Percentiles rank a stretch among this genome's conserved stretches.
Evolutionary conservation across 2,329 filamentous ascomycete genomes (phyloP).

Genomic region (Diaporthe vaccinii): DNA sequence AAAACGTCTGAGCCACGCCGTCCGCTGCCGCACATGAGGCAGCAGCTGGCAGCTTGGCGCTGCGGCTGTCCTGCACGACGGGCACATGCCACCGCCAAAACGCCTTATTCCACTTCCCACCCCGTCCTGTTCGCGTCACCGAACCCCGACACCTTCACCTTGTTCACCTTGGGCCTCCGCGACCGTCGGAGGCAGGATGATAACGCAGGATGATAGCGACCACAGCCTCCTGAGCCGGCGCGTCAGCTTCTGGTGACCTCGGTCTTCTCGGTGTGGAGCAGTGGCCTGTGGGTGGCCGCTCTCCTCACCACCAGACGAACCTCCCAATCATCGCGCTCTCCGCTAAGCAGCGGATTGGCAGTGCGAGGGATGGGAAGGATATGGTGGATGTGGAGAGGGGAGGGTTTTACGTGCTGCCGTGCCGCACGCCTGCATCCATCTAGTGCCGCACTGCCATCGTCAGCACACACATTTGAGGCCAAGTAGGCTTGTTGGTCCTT

Average conservation of each 20-base stretch:
- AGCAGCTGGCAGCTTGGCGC: neutral
- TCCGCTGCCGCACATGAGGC: neutral
- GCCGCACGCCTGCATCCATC: conserved; percentile 16
- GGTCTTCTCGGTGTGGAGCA: neutral
- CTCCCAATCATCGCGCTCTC: neutral
- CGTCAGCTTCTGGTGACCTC: neutral
- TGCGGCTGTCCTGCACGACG: conserved; percentile 9
- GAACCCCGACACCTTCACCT: neutral
- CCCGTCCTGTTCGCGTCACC: neutral
- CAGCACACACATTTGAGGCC: conserved; percentile 13
- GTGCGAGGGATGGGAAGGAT: neutral
- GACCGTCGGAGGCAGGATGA: neutral
- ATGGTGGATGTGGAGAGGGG: neutral
- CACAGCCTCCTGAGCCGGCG: neutral
- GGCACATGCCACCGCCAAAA: neutral
- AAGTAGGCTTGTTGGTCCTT: conserved; percentile 15
- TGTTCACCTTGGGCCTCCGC: neutral
- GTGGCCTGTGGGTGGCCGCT: neutral
- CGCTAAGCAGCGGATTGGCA: neutral
- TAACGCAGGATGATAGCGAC: neutral
- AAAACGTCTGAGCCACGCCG: conserved; percentile 6
- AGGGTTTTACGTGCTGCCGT: neutral
- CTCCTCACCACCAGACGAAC: neutral
- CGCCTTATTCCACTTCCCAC: conserved; percentile 20
- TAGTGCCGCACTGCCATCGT: conserved; percentile 27